Conservation (phyloP, 257 asterid species). For the Solanum sejunctum region DNA sequence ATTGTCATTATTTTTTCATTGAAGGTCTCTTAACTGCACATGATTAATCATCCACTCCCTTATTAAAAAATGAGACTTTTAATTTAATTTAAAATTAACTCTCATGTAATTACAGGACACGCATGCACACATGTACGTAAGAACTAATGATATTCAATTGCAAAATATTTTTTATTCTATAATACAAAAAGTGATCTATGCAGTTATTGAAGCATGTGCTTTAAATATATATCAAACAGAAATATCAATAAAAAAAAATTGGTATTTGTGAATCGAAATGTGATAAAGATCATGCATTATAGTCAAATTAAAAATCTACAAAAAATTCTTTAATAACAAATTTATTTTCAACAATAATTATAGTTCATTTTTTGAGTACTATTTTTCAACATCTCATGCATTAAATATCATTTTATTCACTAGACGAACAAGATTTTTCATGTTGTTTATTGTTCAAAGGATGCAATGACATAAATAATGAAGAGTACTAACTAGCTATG, state of each 20-base stretch:
- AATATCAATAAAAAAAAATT: background rate
- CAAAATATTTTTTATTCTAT: too few species aligned
- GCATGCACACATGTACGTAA: too few species aligned
- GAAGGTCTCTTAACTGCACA: background rate
- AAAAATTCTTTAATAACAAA: background rate
- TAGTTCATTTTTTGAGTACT: too few species aligned
- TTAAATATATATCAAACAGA: background rate
- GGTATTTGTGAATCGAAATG: background rate
- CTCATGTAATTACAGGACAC: background rate
- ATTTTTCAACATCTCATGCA: too few species aligned
- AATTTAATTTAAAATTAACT: background rate
- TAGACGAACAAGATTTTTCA: too few species aligned
- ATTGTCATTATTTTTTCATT: background rate
- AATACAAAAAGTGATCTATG: background rate
- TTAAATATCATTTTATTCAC: too few species aligned
- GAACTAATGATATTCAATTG: too few species aligned
- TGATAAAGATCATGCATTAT: background rate
- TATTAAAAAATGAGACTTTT: background rate
- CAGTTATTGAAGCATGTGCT: too few species aligned
- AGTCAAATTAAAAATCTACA: background rate
- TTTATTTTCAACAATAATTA: background rate
- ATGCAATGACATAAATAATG: too few species aligned
- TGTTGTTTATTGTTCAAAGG: too few species aligned
- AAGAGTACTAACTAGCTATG: too few species aligned
- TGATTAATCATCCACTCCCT: background rate